Conservation (phyloP, 441 rosid genomes). For the Adansonia madagascariensis region DNA sequence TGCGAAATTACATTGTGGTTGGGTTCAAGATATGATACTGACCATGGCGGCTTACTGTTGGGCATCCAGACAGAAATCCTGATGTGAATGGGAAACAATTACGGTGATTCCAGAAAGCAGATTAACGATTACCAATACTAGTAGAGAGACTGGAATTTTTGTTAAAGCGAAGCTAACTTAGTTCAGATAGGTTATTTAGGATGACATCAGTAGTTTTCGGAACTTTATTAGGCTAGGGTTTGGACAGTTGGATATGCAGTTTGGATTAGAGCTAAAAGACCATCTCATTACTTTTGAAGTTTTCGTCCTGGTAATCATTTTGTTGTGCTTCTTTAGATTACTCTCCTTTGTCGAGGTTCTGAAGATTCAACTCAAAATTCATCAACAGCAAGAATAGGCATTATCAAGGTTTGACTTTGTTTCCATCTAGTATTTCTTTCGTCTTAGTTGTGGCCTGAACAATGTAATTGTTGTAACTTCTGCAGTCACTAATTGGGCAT, state of each 20-base stretch:
- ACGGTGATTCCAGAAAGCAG: background rate
- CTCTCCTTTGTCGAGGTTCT: constrained; percentile 88
- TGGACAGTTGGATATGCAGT: background rate
- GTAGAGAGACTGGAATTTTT: constrained; percentile 3
- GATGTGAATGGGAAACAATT: background rate
- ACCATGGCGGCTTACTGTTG: background rate
- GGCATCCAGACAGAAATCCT: constrained; percentile 7
- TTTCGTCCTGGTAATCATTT: background rate
- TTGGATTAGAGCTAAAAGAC: constrained; percentile 8
- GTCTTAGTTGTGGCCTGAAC: constrained; percentile 20
- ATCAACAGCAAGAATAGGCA: constrained; percentile 86
- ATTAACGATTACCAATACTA: background rate
- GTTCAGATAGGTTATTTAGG: background rate
- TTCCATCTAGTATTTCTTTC: constrained; percentile 25
- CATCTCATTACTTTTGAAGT: constrained; percentile 3
- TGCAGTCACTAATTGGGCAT: constrained; percentile 99
- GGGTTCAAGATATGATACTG: background rate
- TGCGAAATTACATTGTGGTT: constrained; percentile 6
- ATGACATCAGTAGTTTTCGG: background rate
- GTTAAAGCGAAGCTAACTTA: background rate
- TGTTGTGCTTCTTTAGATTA: constrained; percentile 55
- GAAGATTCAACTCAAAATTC: constrained; percentile 68
- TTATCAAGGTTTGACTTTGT: constrained; percentile 77
- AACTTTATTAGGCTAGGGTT: constrained; percentile 1
- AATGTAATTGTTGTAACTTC: constrained; percentile 38